Percentiles rank a stretch among this genome's conserved stretches.
These are phyloP conservation scores for Akebia trifoliata DNA, from an alignment of 164 flowering plant species.

Conservation along the genomic window DNA sequence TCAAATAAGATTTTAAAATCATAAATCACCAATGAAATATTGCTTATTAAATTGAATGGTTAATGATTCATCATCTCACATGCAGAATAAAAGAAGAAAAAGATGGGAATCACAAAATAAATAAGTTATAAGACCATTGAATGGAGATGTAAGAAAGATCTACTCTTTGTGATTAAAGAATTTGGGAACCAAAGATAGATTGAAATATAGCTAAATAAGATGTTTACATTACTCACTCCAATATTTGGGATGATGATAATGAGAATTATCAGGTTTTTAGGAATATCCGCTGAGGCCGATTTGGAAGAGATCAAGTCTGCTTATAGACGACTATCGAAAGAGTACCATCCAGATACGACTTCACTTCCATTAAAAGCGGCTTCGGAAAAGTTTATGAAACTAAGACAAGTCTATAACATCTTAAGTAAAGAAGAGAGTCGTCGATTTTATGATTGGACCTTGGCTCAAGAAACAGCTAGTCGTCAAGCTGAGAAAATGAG, in stretches of 20 bases:
- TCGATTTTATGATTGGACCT: slow-evolving; percentile 76
- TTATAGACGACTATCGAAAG: slow-evolving; percentile 72
- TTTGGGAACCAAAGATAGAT: background rate
- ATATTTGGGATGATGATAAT: background rate
- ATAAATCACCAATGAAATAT: no score
- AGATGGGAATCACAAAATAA: no score
- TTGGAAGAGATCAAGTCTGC: slow-evolving; percentile 85
- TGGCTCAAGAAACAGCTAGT: slow-evolving; percentile 81
- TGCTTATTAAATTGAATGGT: no score
- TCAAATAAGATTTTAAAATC: no score
- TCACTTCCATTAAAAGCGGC: slow-evolving; percentile 69
- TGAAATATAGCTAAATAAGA: background rate
- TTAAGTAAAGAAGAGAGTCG: slow-evolving; percentile 69
- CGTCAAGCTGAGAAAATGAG: slow-evolving; percentile 67
- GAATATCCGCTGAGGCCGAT: slow-evolving; percentile 64
- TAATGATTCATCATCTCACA: no score
- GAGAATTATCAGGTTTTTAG: slow-evolving; percentile 55
- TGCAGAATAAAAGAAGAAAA: no score
- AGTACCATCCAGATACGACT: slow-evolving; percentile 93
- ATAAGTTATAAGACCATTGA: no score
- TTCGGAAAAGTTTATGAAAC: slow-evolving; percentile 76
- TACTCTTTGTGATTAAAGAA: no score
- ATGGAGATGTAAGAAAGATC: no score
- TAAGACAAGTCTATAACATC: slow-evolving; percentile 58
- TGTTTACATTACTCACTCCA: background rate